A percentile compares a stretch with the other conserved stretches of the same genome.
Conservation (phyloP, 2,329 filamentous ascomycete species). For the Colletotrichum sp. region DNA sequence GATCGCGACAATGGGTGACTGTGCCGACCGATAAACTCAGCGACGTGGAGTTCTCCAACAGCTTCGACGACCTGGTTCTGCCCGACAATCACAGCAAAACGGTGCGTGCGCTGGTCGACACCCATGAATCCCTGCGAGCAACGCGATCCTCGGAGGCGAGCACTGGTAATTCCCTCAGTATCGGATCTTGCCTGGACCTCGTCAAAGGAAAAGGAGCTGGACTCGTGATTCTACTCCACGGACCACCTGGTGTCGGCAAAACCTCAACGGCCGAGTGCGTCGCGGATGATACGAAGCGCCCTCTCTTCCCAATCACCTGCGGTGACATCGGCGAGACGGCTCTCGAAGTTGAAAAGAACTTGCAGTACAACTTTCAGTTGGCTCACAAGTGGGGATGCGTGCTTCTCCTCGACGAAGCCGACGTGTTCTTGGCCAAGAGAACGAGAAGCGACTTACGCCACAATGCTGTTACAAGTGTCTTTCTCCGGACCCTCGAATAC, state of each 20-base stretch:
- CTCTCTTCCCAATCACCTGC: conserved; percentile 3
- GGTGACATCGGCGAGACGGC: conserved; percentile 20
- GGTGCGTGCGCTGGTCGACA: conserved; percentile 20
- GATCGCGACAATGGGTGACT: conserved; percentile 17
- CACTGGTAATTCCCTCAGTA: background rate
- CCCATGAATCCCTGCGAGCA: background rate
- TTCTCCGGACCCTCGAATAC: conserved; percentile 48
- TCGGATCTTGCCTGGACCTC: background rate
- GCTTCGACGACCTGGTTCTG: conserved; percentile 20
- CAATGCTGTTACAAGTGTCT: conserved; percentile 30
- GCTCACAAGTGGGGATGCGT: conserved; percentile 21
- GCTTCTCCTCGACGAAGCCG: conserved; percentile 1
- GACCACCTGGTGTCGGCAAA: background rate
- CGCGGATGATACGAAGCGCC: background rate
- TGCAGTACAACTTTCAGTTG: conserved; percentile 7
- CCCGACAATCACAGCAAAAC: conserved; percentile 14
- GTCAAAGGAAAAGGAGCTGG: conserved; percentile 18
- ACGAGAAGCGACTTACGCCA: conserved; percentile 52
- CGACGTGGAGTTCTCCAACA: conserved; percentile 12
- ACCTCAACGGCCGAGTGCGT: background rate
- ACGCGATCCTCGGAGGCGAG: background rate
- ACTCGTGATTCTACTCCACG: background rate
- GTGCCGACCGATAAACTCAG: background rate
- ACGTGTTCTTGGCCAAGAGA: conserved; percentile 57
- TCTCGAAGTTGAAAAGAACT: conserved; percentile 13